Base-by-base conservation (phyloP, 352 stramenopile species). In the Pythium dissimile region DNA sequence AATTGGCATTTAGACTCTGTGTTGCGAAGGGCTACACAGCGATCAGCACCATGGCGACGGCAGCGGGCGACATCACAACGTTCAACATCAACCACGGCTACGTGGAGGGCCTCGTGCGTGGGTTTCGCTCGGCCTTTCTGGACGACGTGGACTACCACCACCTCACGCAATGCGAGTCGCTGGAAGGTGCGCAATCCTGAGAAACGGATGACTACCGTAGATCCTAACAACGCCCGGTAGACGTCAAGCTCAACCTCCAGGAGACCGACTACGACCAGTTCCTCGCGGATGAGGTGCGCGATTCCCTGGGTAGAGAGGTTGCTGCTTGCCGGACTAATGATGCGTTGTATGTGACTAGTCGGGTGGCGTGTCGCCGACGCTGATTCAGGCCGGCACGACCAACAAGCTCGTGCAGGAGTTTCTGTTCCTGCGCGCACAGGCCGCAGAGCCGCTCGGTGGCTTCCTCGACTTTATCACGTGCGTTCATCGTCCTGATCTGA, bases 391-490 rank as follows among this genome's bases (percentile, higher is more conserved):
- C 41, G 68, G 77, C n/a, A 94, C 78, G 48, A 91, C 84, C 38
- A 90, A 94, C 59, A 97, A 97, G 62, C 80, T 97, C 12, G 88
- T 95, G 38, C 66, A 86, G 31, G 97, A 99, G 75, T 99, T 99
- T 72, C 81, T 98, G 51, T 99, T 98, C 67, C 64, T 99, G 34
- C 92, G 97, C 41, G 94, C 95, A 13, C 96, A 99, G 66, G 90
- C 97, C 3, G 84, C 97, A 37, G 94, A 99, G 71, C 97, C 97
- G 15, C 80, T 99, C 27, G 85, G 86, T 42, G 91, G 95, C 48
- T 99, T 99, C 71, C 65, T 99, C 23, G 97, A 99, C 57, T 99
- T 98, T 73, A 99, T 99, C 77, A 98, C 94, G 56, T 99, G 91
- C 69, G 76, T 73, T 43, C n/a, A n/a, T n/a, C n/a, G n/a, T n/a